Base-by-base conservation (phyloP, 495 filamentous ascomycete genomes). In the Trichocladium uniseriatum region DNA sequence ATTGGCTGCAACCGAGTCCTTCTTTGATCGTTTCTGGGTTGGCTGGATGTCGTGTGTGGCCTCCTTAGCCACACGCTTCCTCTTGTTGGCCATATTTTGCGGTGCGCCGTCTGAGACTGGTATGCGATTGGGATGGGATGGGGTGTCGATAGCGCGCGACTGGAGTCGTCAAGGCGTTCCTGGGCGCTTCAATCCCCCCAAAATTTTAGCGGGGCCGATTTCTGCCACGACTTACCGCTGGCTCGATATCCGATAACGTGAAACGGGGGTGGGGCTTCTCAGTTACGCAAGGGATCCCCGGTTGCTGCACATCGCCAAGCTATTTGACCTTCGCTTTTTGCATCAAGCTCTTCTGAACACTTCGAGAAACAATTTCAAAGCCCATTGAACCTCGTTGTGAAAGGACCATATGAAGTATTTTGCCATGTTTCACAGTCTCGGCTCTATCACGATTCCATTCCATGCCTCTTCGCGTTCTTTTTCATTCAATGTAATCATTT, bases 11-110 rank as follows among this genome's bases (percentile, higher is more conserved):
- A 59, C 8, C 5, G 49, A 16, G 11, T 65, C 61, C 9, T 65
- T 59, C 49, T 72, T 74, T 6, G 68, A 52, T n/a, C 66, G 66
- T 54, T 74, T 74, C 43, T 68, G 61, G 5, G 60, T 60, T 18
- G 67, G 68, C 48, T 66, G 66, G 38, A 16, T 55, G 29, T 60
- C 62, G 38, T 56, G n/a, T n/a, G n/a, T 58, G 38, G 55, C 45
- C 52, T 69, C 68, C 38, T 64, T 69, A 38, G 64, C 42, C 7
- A 59, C 52, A 51, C 69, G 67, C 64, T 74, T 74, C 39, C 71
- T 60, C 59, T 74, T 74, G 47, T 55, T 64, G 18, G 48, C 62
- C 67, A 70, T 70, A 15, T 50, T 51, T 42, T 40, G 60, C 16
- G 15, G 10, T 37, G 16, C 6, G 18, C 22, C 42, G 19, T 11